Percentiles rank a stretch among this genome's conserved stretches.
Conservation (phyloP, 2,329 filamentous ascomycete species). For the Falciphora oryzae region DNA sequence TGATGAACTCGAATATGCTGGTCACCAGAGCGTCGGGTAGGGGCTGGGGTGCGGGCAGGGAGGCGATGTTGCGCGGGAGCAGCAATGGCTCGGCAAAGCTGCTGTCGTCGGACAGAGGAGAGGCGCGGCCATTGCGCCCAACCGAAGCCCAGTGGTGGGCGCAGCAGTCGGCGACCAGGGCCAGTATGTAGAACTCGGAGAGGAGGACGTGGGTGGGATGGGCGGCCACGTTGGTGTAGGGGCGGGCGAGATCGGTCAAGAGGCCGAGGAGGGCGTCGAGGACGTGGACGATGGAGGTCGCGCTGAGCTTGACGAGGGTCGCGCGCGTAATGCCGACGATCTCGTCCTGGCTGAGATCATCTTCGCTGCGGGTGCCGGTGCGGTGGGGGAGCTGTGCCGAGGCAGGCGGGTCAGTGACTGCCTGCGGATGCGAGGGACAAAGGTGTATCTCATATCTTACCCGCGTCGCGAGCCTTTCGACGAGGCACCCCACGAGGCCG, state of each 20-base stretch:
- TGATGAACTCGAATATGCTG: constrained; percentile 50
- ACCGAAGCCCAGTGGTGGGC: constrained; percentile 46
- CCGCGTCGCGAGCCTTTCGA: constrained; percentile 57
- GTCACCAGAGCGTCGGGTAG: constrained; percentile 46
- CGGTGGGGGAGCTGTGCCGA: constrained; percentile 52
- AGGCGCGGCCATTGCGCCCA: constrained; percentile 12
- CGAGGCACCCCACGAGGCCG: constrained; percentile 54
- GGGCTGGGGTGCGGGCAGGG: constrained; percentile 27
- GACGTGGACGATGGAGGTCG: constrained; percentile 45
- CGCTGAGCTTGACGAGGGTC: constrained; percentile 56
- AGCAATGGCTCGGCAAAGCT: constrained; percentile 8
- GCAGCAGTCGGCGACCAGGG: constrained; percentile 60
- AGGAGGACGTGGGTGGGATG: constrained; percentile 56
- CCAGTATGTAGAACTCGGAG: constrained; percentile 60
- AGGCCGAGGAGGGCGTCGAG: constrained; percentile 51
- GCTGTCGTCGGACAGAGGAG: background rate
- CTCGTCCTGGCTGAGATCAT: constrained; percentile 55
- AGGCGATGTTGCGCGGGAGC: constrained; percentile 18
- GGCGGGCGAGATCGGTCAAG: constrained; percentile 52
- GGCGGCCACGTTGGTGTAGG: constrained; percentile 43
- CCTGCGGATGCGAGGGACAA: background rate
- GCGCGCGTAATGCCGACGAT: constrained; percentile 54
- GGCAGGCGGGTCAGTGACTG: constrained; percentile 2
- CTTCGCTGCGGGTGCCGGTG: constrained; percentile 46
- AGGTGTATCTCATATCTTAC: constrained; percentile 32